Base-by-base conservation (phyloP, 2,329 filamentous ascomycete species). In the Fusarium anthophilum region DNA sequence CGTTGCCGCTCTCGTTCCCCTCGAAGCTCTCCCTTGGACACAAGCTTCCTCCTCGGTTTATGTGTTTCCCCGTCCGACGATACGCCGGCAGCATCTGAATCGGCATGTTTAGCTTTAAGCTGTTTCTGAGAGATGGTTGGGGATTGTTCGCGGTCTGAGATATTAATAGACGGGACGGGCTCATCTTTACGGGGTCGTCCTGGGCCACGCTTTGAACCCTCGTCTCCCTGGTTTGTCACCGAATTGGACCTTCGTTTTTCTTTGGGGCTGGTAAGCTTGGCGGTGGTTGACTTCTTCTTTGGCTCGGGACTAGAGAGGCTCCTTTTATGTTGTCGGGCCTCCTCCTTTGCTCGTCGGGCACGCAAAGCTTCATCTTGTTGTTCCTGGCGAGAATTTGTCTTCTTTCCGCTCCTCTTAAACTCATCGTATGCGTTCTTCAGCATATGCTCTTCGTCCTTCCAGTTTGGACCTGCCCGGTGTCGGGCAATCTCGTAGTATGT, bases 401-500 rank as follows among this genome's bases (percentile, higher is more conserved):
- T 90, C 72, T 87, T 89, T 56, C 87, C 85, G 5, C 81, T 81
- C 62, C 88, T 89, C 73, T 87, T 89, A 75, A 89, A 90, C 37
- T 89, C 88, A 65, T 95, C 92, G 74, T 91, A 95, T 8, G 93
- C 90, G 44, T 91, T 88, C 80, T 95, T 95, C 55, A 99, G 83
- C 63, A 97, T 85, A 48, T 94, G 90, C 73, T 93, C 91, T 81
- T 99, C 96, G 70, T 96, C 91, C 80, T 96, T 92, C 94, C 95
- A 98, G 69, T 94, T 93, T 13, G 95, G 94, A 1, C 96, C 96
- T 74, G 91, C 91, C 45, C 94, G 91, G 54, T 94, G 91, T 76
- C 92, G 90, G 5, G 96, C 94, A 70, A 98, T 91, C 73, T 99
- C 95, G 78, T 91, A 93, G 81, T 98, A 99, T 0, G 93, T 92